Conservation (phyloP, 805 yeast genomes). For the Yarrowia sp. region DNA sequence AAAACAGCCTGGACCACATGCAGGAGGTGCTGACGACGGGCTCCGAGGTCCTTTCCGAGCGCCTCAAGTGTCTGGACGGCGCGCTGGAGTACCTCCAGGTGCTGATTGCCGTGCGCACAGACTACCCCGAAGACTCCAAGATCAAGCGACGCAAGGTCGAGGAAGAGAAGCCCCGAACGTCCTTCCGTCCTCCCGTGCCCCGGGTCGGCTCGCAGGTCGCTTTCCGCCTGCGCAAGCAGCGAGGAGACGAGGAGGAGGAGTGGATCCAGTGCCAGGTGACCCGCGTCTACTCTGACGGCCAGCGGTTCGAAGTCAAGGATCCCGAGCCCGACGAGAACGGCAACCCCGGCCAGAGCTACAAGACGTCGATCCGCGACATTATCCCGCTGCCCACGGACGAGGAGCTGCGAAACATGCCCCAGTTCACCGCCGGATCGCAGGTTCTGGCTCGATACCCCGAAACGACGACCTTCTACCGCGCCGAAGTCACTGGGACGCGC, state of each 20-base stretch:
- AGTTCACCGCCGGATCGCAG: slow-evolving; percentile 70
- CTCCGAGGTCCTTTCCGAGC: slow-evolving; percentile 18
- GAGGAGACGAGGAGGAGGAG: slow-evolving; percentile 64
- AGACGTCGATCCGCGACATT: slow-evolving; percentile 77
- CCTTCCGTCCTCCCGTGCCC: not conserved
- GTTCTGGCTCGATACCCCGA: slow-evolving; percentile 96
- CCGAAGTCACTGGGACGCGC: slow-evolving; percentile 77
- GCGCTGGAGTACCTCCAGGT: slow-evolving; percentile 21
- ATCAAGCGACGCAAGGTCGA: slow-evolving; percentile 19
- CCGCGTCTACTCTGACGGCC: slow-evolving; percentile 70
- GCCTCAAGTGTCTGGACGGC: slow-evolving; percentile 17
- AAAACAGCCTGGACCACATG: not conserved
- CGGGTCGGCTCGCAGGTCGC: slow-evolving; percentile 80
- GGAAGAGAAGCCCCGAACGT: not conserved
- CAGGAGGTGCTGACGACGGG: slow-evolving; percentile 14
- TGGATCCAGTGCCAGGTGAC: slow-evolving; percentile 96
- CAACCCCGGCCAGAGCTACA: slow-evolving; percentile 81
- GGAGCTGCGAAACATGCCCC: slow-evolving; percentile 38
- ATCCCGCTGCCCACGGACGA: slow-evolving; percentile 57
- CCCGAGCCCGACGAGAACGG: slow-evolving; percentile 96
- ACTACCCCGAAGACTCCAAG: slow-evolving; percentile 12
- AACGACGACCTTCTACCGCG: slow-evolving; percentile 94
- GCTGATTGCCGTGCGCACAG: slow-evolving; percentile 17
- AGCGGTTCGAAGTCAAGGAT: slow-evolving; percentile 84
- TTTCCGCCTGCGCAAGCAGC: slow-evolving; percentile 53